Conservation (phyloP, 1,284 basidiomycete species). For the Ustilago loliicola region DNA sequence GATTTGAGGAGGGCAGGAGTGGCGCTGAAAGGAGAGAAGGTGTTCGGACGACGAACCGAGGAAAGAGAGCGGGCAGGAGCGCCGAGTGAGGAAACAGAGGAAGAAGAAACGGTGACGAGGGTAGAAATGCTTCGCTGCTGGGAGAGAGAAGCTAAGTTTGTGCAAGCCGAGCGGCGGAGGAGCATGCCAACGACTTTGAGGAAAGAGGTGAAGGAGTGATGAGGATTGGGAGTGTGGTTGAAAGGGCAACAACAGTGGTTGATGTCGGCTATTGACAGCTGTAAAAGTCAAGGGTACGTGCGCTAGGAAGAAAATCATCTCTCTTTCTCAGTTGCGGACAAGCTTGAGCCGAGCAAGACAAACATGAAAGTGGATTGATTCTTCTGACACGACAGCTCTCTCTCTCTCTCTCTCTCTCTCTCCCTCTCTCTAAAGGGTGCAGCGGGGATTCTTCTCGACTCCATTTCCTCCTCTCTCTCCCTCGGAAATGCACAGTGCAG, state of each 20-base stretch:
- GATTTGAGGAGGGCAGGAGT: background rate
- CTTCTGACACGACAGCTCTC: too few relatives aligned
- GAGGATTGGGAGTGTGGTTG: conserved; percentile 1
- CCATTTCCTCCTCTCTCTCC: background rate
- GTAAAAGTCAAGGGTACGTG: background rate
- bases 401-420: too few relatives aligned
- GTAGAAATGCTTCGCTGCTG: conserved; percentile 41
- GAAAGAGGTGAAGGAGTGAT: background rate
- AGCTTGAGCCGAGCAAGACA: conserved; percentile 16
- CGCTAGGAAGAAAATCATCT: background rate
- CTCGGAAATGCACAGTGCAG: conserved; percentile 11
- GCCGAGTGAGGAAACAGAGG: too few relatives aligned
- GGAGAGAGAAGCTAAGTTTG: conserved; percentile 44
- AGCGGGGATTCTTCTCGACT: conserved; percentile 10
- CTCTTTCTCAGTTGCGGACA: conserved; percentile 9
- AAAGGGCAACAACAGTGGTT: background rate
- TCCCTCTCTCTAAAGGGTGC: too few relatives aligned
- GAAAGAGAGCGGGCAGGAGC: conserved; percentile 10
- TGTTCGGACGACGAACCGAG: conserved; percentile 12
- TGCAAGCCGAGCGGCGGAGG: conserved; percentile 49
- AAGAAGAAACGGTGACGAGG: conserved; percentile 13
- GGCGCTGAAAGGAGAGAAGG: background rate
- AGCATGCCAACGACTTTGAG: conserved; percentile 50
- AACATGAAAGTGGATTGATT: background rate
- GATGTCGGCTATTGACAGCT: background rate